Evolutionary conservation across 2,329 filamentous ascomycete species (phyloP).

Genomic region (Xylaria sp.): DNA sequence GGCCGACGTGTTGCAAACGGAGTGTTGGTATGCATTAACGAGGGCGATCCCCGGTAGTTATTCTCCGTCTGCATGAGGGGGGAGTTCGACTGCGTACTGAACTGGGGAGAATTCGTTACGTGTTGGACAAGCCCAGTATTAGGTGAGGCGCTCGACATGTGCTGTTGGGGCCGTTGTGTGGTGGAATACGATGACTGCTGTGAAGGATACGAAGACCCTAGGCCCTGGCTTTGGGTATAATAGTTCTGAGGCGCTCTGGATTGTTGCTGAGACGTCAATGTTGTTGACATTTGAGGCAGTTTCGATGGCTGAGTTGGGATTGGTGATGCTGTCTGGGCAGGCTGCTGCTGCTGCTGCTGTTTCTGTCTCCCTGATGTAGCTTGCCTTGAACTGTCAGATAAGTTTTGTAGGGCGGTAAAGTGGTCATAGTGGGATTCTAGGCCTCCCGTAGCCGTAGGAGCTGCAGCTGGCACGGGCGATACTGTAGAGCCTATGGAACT

Average conservation of each 20-base stretch:
- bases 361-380: conserved; percentile 43
- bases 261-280: conserved; percentile 47
- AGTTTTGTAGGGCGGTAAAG: conserved; percentile 46
- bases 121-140: conserved; percentile 49
- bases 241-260: conserved; percentile 45
- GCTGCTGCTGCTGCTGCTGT: conserved; percentile 39
- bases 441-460: conserved; percentile 42
- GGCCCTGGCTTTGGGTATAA: conserved; percentile 46
- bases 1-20: conserved; percentile 47
- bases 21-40: conserved; percentile 46
- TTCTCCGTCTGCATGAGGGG: conserved; percentile 49
- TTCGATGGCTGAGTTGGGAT: conserved; percentile 47
- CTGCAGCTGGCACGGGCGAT: conserved; percentile 39
- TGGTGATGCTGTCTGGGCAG: conserved; percentile 47
- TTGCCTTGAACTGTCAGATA: conserved; percentile 44
- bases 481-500: conserved; percentile 40
- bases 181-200: conserved; percentile 46
- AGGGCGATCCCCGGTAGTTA: conserved; percentile 49
- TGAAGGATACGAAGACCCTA: conserved; percentile 46
- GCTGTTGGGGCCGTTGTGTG: conserved; percentile 47
- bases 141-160: conserved; percentile 47
- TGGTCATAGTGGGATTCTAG: conserved; percentile 49
- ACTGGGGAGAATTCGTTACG: conserved; percentile 51
- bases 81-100: conserved; percentile 49
- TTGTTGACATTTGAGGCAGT: conserved; percentile 45